phyloP scores from a whole-genome alignment of 306 rosid species.

The Ceratonia siliqua region DNA sequence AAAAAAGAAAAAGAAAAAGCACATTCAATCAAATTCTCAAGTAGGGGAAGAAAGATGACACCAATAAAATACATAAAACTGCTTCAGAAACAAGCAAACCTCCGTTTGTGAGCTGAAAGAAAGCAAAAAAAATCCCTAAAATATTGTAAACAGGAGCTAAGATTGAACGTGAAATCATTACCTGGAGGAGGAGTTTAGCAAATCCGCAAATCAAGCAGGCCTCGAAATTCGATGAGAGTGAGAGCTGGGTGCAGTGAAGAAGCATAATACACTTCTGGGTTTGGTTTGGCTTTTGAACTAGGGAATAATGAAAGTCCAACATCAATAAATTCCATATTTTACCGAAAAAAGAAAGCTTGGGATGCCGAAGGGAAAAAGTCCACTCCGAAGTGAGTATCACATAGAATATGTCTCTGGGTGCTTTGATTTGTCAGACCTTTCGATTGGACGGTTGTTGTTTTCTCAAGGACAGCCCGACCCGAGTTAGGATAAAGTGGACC shows the following conservation, averaged over 20 bases:
- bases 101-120: background rate
- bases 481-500: too few relatives aligned
- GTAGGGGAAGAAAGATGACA: background rate
- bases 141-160: background rate
- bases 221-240: background rate
- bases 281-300: constrained; percentile 19
- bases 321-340: constrained; percentile 14
- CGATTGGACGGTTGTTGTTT: constrained; percentile 7
- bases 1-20: background rate
- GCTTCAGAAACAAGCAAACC: background rate
- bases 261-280: background rate
- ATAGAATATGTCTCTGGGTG: constrained; percentile 13
- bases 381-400: constrained; percentile 3
- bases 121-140: constrained; percentile 1
- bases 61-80: background rate
- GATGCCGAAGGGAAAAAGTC: constrained; percentile 22
- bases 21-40: background rate
- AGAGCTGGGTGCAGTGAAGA: background rate
- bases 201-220: background rate
- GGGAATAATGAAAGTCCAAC: constrained; percentile 26
- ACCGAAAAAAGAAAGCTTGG: constrained; percentile 1
- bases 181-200: background rate
- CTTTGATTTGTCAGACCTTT: background rate
- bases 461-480: too few relatives aligned
- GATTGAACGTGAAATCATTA: background rate